Conservation (phyloP, 768 basidiomycete species). For the Dentipellis fragilis region DNA sequence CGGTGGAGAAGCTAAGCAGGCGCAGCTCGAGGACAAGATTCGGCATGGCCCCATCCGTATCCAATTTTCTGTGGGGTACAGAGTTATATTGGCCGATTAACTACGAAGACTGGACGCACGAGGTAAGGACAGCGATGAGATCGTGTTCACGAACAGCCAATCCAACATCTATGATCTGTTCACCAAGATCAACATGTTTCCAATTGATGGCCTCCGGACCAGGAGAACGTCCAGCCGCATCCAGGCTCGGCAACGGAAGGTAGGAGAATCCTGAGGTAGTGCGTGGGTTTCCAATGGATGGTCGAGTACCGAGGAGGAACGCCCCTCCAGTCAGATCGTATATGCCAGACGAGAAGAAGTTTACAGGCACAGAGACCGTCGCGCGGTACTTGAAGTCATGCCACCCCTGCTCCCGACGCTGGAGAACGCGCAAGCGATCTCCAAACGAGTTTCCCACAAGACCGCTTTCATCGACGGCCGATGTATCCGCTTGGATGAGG, state of each 20-base stretch:
- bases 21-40: constrained; percentile 6
- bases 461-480: not conserved
- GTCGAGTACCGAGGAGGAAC: constrained; percentile 10
- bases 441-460: not conserved
- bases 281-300: not conserved
- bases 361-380: constrained; percentile 1
- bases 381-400: constrained; percentile 1
- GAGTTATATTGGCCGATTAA: not conserved
- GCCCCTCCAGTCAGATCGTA: constrained; percentile 14
- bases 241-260: constrained; percentile 1
- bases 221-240: not conserved
- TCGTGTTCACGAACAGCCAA: constrained; percentile 11
- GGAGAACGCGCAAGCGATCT: constrained; percentile 5
- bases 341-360: constrained; percentile 10
- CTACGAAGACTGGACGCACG: constrained; percentile 3
- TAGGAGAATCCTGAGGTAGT: constrained; percentile 8
- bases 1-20: constrained; percentile 10
- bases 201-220: not conserved
- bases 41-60: not conserved
- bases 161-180: constrained; percentile 10
- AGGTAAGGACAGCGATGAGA: constrained; percentile 7
- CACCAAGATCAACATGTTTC: not conserved
- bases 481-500: constrained; percentile 11
- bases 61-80: not conserved
- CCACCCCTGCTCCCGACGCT: constrained; percentile 10